Conservation (phyloP, 768 basidiomycete species). For the Auricularia heimuer region DNA sequence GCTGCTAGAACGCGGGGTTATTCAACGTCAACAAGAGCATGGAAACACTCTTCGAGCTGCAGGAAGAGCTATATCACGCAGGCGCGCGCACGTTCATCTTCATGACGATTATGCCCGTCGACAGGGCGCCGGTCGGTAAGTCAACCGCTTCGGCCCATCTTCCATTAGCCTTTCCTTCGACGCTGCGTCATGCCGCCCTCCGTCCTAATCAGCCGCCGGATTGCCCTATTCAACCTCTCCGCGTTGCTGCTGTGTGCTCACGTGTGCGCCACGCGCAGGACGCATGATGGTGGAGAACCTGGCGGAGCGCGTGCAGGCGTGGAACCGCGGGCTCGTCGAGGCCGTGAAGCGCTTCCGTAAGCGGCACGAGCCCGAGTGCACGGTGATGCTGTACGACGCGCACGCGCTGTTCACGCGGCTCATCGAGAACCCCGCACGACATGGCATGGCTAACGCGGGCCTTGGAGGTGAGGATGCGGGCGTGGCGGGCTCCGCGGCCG, state of each 20-base stretch:
- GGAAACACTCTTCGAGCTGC: slow-evolving; percentile 31
- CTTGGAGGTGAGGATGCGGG: background rate
- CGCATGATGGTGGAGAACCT: background rate
- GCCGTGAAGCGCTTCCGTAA: background rate
- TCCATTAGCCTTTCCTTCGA: background rate
- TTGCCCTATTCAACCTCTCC: too few relatives aligned
- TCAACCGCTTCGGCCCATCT: background rate
- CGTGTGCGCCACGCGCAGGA: background rate
- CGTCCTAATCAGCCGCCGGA: too few relatives aligned
- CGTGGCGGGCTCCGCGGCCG: slow-evolving; percentile 13
- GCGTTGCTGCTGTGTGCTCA: too few relatives aligned
- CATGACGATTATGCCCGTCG: slow-evolving; percentile 48
- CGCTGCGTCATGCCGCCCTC: background rate
- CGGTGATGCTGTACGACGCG: background rate
- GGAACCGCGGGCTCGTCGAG: background rate
- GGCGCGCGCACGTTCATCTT: slow-evolving; percentile 47
- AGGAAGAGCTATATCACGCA: slow-evolving; percentile 38
- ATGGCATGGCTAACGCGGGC: background rate
- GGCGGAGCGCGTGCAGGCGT: background rate
- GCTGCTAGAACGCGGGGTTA: background rate
- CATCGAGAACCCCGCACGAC: background rate
- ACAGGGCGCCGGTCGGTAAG: slow-evolving; percentile 27
- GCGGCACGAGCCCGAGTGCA: background rate
- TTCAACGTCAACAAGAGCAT: slow-evolving; percentile 13
- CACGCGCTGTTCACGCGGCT: background rate